phyloP scores from a whole-genome alignment of 306 rosid species.

The Corylus americana region DNA sequence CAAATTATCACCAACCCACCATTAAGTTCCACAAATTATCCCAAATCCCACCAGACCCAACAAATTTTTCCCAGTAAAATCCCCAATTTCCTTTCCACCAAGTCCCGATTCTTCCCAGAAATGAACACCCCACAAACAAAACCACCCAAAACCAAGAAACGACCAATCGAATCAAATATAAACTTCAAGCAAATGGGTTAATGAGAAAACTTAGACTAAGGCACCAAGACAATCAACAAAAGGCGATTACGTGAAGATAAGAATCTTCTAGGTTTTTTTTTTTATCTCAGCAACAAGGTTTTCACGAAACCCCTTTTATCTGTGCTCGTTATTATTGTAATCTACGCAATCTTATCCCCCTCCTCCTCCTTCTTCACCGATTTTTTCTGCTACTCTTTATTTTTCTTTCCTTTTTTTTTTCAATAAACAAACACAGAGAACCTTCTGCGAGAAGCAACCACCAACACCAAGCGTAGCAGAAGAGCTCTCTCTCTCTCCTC shows the following conservation, averaged over 20 bases:
- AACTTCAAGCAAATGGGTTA: slow-evolving; percentile 15
- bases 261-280: slow-evolving; percentile 24
- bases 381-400: not conserved
- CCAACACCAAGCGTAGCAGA: slow-evolving; percentile 32
- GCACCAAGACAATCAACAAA: slow-evolving; percentile 18
- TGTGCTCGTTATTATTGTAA: slow-evolving; percentile 34
- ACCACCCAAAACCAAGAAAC: not conserved
- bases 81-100: slow-evolving; percentile 27
- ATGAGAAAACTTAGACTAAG: slow-evolving; percentile 29
- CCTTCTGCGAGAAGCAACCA: slow-evolving; percentile 63
- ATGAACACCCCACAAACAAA: slow-evolving; percentile 16
- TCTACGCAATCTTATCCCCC: slow-evolving; percentile 21
- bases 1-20: slow-evolving; percentile 21
- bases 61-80: not conserved
- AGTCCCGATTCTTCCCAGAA: slow-evolving; percentile 9
- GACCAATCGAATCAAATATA: slow-evolving; percentile 13
- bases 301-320: slow-evolving; percentile 51
- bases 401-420: not conserved
- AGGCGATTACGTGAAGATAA: slow-evolving; percentile 59
- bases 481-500: slow-evolving; percentile 25
- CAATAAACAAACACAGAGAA: slow-evolving; percentile 36
- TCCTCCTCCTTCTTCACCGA: slow-evolving; percentile 28
- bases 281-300: slow-evolving; percentile 29
- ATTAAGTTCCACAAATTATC: slow-evolving; percentile 30
- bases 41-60: slow-evolving; percentile 22